These are phyloP conservation scores for Malus fusca DNA, from an alignment of 306 rosid species.

Conservation along the genomic window DNA sequence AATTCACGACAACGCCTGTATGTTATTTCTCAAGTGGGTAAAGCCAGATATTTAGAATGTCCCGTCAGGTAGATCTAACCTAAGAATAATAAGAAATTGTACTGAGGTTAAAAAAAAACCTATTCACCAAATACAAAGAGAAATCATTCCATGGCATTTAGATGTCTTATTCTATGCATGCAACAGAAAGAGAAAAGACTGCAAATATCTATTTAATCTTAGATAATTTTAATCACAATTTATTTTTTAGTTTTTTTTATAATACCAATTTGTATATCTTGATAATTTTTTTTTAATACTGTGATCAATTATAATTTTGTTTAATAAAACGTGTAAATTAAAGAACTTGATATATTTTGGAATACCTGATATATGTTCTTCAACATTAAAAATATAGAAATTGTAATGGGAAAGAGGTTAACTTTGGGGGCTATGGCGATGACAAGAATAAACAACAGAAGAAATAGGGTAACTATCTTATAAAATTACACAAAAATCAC, in stretches of 20 bases:
- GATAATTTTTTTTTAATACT: neutral
- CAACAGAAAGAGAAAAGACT: neutral
- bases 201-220: neutral
- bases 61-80: neutral
- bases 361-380: neutral
- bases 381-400: neutral
- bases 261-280: neutral
- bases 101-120: neutral
- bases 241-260: too few relatives aligned
- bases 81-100: neutral
- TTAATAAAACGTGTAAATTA: neutral
- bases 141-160: neutral
- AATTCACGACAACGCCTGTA: neutral
- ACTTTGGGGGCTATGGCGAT: neutral
- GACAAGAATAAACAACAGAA: neutral
- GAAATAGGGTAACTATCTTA: neutral
- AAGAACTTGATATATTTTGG: neutral
- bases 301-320: neutral
- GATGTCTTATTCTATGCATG: neutral
- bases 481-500: neutral
- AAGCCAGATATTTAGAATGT: neutral
- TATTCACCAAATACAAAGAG: neutral
- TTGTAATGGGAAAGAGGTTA: neutral
- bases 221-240: neutral
- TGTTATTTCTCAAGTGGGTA: neutral